Percentiles rank a stretch among this genome's conserved stretches.
Conservation (phyloP, 306 rosid species). For the Ormosia emarginata region DNA sequence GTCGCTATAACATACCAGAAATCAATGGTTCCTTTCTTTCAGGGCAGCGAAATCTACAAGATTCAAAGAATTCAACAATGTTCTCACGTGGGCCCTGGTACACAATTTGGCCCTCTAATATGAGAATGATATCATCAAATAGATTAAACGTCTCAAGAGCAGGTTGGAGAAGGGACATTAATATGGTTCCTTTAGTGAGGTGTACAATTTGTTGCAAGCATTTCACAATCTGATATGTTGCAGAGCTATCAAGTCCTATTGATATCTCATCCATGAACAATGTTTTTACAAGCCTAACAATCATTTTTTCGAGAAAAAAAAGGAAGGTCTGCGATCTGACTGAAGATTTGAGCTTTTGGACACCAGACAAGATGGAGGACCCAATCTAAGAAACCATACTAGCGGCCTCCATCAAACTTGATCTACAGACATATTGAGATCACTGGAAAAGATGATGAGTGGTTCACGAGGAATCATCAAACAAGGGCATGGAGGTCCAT, state of each 20-base stretch:
- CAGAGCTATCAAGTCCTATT: constrained; percentile 90
- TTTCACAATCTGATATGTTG: constrained; percentile 85
- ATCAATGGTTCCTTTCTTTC: constrained; percentile 86
- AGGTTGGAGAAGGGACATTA: constrained; percentile 90
- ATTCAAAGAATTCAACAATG: constrained; percentile 61
- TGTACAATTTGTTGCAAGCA: constrained; percentile 88
- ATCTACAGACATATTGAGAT: too few relatives aligned
- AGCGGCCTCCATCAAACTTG: too few relatives aligned
- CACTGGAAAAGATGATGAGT: too few relatives aligned
- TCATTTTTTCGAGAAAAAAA: too few relatives aligned
- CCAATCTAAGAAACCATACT: too few relatives aligned
- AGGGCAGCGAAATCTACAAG: constrained; percentile 76
- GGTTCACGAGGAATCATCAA: too few relatives aligned
- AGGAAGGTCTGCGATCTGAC: too few relatives aligned
- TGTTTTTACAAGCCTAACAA: constrained; percentile 91
- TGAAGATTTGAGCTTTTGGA: too few relatives aligned
- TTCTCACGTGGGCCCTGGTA: constrained; percentile 88
- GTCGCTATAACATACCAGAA: constrained; percentile 57
- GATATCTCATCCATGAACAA: constrained; percentile 99
- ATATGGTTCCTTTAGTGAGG: constrained; percentile 69
- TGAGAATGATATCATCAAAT: too few relatives aligned
- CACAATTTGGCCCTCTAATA: constrained; percentile 82
- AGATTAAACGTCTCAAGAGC: constrained; percentile 96
- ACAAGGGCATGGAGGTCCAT: too few relatives aligned
- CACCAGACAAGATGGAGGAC: too few relatives aligned